phyloP scores from a whole-genome alignment of 2,329 filamentous ascomycete genomes.

The Beauveria sp. region DNA sequence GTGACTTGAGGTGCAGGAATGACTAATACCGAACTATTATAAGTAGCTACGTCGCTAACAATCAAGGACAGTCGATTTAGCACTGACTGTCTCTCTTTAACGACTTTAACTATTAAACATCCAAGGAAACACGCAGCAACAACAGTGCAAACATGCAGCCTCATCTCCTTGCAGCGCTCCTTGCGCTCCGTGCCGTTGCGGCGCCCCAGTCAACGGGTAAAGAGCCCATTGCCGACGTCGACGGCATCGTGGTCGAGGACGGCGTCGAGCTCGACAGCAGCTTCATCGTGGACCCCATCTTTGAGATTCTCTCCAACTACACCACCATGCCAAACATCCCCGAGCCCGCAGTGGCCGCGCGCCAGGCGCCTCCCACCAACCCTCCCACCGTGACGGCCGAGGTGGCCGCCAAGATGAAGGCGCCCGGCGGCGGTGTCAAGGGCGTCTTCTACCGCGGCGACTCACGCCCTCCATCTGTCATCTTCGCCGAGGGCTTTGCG shows the following conservation, averaged over 20 bases:
- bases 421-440: background rate
- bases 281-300: background rate
- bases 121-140: background rate
- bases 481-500: constrained; percentile 5
- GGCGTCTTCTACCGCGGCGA: constrained; percentile 12
- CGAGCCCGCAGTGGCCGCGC: background rate
- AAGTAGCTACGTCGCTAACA: background rate
- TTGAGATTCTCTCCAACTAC: background rate
- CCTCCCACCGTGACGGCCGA: background rate
- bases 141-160: background rate
- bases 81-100: background rate
- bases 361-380: background rate
- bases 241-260: background rate
- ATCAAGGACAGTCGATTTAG: background rate
- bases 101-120: background rate
- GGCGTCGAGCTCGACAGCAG: background rate
- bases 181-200: background rate
- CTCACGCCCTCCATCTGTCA: background rate
- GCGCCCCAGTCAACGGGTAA: background rate
- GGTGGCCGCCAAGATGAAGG: background rate
- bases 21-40: background rate
- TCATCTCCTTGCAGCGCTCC: background rate
- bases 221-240: background rate
- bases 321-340: background rate
- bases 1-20: too few relatives aligned